Evolutionary conservation across 1,284 basidiomycete species (phyloP).

Genomic region (Apiotrichum gracile): DNA sequence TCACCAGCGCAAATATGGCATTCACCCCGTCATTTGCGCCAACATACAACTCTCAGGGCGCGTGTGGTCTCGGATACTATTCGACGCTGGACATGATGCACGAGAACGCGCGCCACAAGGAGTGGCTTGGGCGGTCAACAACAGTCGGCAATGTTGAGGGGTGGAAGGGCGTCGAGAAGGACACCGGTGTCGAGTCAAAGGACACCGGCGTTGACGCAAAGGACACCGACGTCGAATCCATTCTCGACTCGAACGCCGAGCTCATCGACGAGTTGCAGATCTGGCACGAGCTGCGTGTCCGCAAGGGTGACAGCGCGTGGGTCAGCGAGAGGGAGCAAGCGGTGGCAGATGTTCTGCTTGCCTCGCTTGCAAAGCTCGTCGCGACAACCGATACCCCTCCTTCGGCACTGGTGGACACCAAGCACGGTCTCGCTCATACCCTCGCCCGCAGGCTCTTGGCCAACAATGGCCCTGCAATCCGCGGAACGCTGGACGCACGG

Average conservation of each 20-base stretch:
- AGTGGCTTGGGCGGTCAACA: constrained; percentile 12
- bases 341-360: constrained; percentile 31
- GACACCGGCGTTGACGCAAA: neutral
- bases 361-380: constrained; percentile 26
- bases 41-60: constrained; percentile 29
- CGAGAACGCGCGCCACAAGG: constrained; percentile 24
- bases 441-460: constrained; percentile 18
- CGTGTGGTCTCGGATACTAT: constrained; percentile 30
- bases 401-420: constrained; percentile 1
- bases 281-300: constrained; percentile 34
- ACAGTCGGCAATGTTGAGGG: constrained; percentile 5
- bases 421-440: constrained; percentile 28
- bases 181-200: neutral
- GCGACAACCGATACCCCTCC: constrained; percentile 6
- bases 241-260: constrained; percentile 27
- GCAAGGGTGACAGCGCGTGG: constrained; percentile 17
- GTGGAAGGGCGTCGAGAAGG: constrained; percentile 6
- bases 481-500: constrained; percentile 39
- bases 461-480: constrained; percentile 24
- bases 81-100: constrained; percentile 35
- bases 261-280: constrained; percentile 34
- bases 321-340: constrained; percentile 28
- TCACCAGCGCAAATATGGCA: neutral
- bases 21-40: constrained; percentile 38
- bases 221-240: constrained; percentile 19